Base-by-base conservation (phyloP, 2,329 filamentous ascomycete species). In the Fusarium decemcellulare region DNA sequence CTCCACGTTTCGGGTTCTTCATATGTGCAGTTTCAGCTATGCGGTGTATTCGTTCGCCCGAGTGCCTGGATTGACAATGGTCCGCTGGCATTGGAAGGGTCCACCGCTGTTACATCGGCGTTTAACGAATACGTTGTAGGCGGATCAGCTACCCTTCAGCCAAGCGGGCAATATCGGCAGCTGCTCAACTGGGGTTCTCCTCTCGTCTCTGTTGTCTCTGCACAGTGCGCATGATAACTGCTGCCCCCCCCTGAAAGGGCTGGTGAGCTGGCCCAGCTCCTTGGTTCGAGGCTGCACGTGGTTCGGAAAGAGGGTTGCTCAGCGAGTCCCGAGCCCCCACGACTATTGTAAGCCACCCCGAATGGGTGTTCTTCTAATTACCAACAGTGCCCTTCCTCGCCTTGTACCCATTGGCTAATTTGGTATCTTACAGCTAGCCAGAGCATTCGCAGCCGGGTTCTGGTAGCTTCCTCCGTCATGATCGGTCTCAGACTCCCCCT, bases 221-320 rank as follows among this genome's bases (percentile, higher is more conserved):
- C 63, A 67, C 59, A 50, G 57, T 63, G 61, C 52, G 54, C 61
- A 56, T 48, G 44, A 61, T 27, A 61, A 47, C 40, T 32, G 54
- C 27, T 16, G 42, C 23, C 27, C 47, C 16, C 36, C 18, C 44
- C 46, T 50, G 51, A 23, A 40, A 52, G 37, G 53, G 50, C 58
- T 42, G 58, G 56, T 52, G 37, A 56, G 50, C 58, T 42, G 58
- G 56, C 27, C 58, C 63, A 50, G 37, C 40, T 64, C 42, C 59
- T 40, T 58, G 53, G 56, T 58, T 48, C 40, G 50, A 32, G 48
- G 51, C 46, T 40, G 36, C 58, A 53, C 29, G 30, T 61, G 62
- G 58, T 48, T 32, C 14, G 57, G 30, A 29, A 46, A 8, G 54
- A 56, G 23, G 48, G 32, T 37, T 37, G 15, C 42, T 32, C 30